Evolutionary conservation across 345 rosid genomes (phyloP).

Genomic region (Isatis tinctoria): DNA sequence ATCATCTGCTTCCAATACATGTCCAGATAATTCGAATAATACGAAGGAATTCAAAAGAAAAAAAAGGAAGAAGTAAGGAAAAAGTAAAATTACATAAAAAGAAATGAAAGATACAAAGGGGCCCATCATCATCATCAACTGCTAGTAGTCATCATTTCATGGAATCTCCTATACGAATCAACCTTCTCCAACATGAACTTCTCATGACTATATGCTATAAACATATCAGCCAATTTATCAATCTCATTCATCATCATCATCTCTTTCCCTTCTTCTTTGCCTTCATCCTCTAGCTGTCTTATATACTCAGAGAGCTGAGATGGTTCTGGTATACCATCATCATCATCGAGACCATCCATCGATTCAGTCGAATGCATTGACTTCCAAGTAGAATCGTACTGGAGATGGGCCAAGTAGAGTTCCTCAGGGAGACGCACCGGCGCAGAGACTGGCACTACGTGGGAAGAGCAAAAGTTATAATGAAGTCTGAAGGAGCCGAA

Average conservation of each 20-base stretch:
- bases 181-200: slow-evolving; percentile 90
- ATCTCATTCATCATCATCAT: slow-evolving; percentile 47
- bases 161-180: slow-evolving; percentile 90
- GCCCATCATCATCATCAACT: slow-evolving; percentile 31
- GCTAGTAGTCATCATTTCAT: slow-evolving; percentile 75
- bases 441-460: slow-evolving; percentile 55
- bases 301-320: slow-evolving; percentile 62
- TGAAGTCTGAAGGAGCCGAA: slow-evolving; percentile 86
- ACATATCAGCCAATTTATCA: slow-evolving; percentile 74
- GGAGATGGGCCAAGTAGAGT: slow-evolving; percentile 39
- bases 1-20: slow-evolving; percentile 6
- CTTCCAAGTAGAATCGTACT: slow-evolving; percentile 53
- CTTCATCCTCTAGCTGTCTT: slow-evolving; percentile 58
- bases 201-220: slow-evolving; percentile 80
- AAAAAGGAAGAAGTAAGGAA: background rate
- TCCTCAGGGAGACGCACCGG: slow-evolving; percentile 42
- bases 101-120: slow-evolving; percentile 13
- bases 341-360: background rate
- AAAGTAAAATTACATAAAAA: slow-evolving; percentile 22
- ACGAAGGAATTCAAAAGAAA: background rate
- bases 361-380: slow-evolving; percentile 33
- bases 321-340: slow-evolving; percentile 21
- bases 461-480: slow-evolving; percentile 89
- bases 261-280: slow-evolving; percentile 11
- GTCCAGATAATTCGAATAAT: background rate